phyloP scores from a whole-genome alignment of 441 rosid species.

The Biscutella auriculata region DNA sequence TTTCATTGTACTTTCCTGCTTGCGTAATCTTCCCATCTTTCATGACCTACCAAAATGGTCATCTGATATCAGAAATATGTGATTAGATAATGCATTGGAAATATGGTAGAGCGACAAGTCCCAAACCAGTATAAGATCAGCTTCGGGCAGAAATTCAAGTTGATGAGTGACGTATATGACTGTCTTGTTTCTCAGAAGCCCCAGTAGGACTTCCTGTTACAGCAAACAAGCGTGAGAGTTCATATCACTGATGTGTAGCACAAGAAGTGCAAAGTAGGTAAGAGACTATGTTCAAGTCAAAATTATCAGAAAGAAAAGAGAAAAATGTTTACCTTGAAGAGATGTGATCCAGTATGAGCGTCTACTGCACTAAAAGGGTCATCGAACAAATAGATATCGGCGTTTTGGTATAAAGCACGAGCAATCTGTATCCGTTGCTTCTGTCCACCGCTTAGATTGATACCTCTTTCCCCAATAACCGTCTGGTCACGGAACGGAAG shows the following conservation, averaged over 20 bases:
- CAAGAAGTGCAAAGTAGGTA: neutral
- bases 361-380: slow-evolving; percentile 93
- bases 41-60: slow-evolving; percentile 49
- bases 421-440: slow-evolving; percentile 83
- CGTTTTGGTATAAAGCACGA: slow-evolving; percentile 74
- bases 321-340: slow-evolving; percentile 42
- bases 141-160: slow-evolving; percentile 35
- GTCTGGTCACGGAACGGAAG: slow-evolving; percentile 78
- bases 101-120: neutral
- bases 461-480: slow-evolving; percentile 72
- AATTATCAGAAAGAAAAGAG: neutral
- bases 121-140: slow-evolving; percentile 36
- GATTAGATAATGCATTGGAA: neutral
- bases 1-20: slow-evolving; percentile 69
- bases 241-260: neutral
- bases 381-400: slow-evolving; percentile 69
- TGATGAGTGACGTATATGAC: slow-evolving; percentile 38
- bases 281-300: neutral
- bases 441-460: slow-evolving; percentile 88
- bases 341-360: slow-evolving; percentile 83
- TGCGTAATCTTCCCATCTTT: slow-evolving; percentile 73
- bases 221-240: neutral
- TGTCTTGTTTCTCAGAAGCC: slow-evolving; percentile 28
- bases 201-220: slow-evolving; percentile 31
- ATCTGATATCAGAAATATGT: neutral